Percentiles rank a stretch among this genome's conserved stretches.
These are phyloP conservation scores for Entophlyctis luteolus DNA, from an alignment of 192 early-diverging fungal species.

Conservation along the genomic window DNA sequence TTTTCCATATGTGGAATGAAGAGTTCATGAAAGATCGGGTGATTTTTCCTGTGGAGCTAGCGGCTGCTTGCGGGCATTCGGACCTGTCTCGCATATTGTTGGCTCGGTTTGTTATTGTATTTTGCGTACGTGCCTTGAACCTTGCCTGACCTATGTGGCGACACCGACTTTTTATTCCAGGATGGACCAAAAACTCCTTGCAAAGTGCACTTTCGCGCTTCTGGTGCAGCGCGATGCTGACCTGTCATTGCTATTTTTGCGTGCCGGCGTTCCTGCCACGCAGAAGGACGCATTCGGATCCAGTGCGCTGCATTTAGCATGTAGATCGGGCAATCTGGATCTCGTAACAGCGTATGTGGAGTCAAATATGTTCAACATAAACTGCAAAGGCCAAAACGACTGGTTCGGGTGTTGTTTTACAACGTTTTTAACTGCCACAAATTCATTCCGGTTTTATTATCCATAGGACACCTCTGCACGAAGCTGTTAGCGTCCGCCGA, in stretches of 20 bases:
- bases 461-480: constrained; percentile 44
- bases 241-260: constrained; percentile 24
- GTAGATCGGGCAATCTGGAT: constrained; percentile 35
- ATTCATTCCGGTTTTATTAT: neutral
- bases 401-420: constrained; percentile 31
- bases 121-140: neutral
- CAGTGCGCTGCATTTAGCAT: constrained; percentile 36
- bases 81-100: constrained; percentile 32
- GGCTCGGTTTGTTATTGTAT: constrained; percentile 21
- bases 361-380: constrained; percentile 27
- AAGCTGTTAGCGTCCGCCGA: constrained; percentile 26
- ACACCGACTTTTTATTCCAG: constrained; percentile 12
- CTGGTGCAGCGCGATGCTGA: constrained; percentile 34
- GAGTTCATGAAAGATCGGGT: constrained; percentile 31
- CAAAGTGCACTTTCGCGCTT: constrained; percentile 26
- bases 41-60: constrained; percentile 43
- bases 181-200: constrained; percentile 29
- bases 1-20: constrained; percentile 26
- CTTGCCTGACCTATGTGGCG: no score
- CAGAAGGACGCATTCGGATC: constrained; percentile 31
- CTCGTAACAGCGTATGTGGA: constrained; percentile 33
- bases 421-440: neutral
- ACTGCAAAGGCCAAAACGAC: constrained; percentile 30
- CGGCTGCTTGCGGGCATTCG: constrained; percentile 31
- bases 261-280: constrained; percentile 21